Base-by-base conservation (phyloP, 345 rosid genomes). In the Populus pruinosa region DNA sequence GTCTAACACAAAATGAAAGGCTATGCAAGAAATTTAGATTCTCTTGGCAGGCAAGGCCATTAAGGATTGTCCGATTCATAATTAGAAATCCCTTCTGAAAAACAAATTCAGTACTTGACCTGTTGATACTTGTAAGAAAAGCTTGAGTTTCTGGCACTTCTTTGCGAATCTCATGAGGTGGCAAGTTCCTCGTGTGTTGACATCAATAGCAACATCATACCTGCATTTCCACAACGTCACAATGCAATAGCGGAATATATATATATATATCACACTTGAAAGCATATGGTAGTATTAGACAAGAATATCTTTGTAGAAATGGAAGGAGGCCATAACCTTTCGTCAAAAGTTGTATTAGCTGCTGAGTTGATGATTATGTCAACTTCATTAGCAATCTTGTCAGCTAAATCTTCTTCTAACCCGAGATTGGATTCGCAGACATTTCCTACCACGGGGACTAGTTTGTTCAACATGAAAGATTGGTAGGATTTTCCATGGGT, bases 81-180 rank as follows among this genome's bases (percentile, higher is more conserved):
- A 29, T 71, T 29, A 29, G 74, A 71, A 71, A 43, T 20, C 43
- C n/a, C 35, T 35, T 4, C 12, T 67, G 8, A 18, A 11, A 29
- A 14, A 66, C 9, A 3, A 50, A 31, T 33, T 5, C 6, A 73
- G 38, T 1, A 14, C 53, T 47, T 47, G 72, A 76, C 91, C 91
- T 66, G 98, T 93, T 69, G 98, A 93, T 18, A 93, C 90, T 83
- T 93, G 98, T 82, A 89, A 77, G 85, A 91, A 88, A 71, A 93
- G 90, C 79, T 87, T 88, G 36, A 93, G 89, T 35, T 88, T 89
- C 79, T 81, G 79, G 85, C 94, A 90, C 80, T 87, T 88, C 82
- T 88, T 91, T 63, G 94, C 91, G 43, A 93, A 90, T 38, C 73
- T 82, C 94, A 93, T 88, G 39, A 91, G 84, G 78, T 91, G 84